phyloP scores from a whole-genome alignment of 371 early-diverging fungal genomes.

The Rhizomucor miehei region DNA sequence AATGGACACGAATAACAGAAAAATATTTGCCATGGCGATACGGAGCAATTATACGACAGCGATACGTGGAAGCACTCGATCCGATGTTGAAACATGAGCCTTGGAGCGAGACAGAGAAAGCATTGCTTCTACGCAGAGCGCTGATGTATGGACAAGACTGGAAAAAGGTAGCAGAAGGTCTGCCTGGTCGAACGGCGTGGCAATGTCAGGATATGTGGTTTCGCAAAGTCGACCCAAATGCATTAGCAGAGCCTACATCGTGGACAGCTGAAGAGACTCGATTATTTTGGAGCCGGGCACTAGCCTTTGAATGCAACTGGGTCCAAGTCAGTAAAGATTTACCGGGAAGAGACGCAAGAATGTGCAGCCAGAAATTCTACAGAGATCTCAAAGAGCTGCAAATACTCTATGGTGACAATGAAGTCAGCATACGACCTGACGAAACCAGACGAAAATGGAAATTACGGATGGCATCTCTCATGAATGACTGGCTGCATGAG shows the following conservation, averaged over 20 bases:
- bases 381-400: slow-evolving; percentile 13
- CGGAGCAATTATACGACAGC: slow-evolving; percentile 8
- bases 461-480: slow-evolving; percentile 15
- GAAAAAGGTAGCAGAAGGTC: slow-evolving; percentile 39
- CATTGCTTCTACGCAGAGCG: slow-evolving; percentile 32
- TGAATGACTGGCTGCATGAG: slow-evolving; percentile 16
- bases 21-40: slow-evolving; percentile 23
- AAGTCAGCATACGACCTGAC: slow-evolving; percentile 2
- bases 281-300: slow-evolving; percentile 29
- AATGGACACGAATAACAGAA: slow-evolving; percentile 26
- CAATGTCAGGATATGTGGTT: slow-evolving; percentile 25
- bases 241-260: slow-evolving; percentile 15
- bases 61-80: slow-evolving; percentile 18
- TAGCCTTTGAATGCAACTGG: slow-evolving; percentile 17
- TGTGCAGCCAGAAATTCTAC: slow-evolving; percentile 22
- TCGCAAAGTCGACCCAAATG: slow-evolving; percentile 25
- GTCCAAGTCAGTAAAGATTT: slow-evolving; percentile 13
- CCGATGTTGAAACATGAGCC: slow-evolving; percentile 4
- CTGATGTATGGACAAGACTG: slow-evolving; percentile 39
- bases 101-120: slow-evolving; percentile 33
- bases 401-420: slow-evolving; percentile 9
- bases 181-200: slow-evolving; percentile 25
- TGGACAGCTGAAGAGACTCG: slow-evolving; percentile 16
- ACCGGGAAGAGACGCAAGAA: slow-evolving; percentile 19
- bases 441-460: slow-evolving; percentile 24